Evolutionary conservation across 2,329 filamentous ascomycete species (phyloP), one percentile per base, ranked within the genome.

Genomic region (Curvularia eragrostidis): DNA sequence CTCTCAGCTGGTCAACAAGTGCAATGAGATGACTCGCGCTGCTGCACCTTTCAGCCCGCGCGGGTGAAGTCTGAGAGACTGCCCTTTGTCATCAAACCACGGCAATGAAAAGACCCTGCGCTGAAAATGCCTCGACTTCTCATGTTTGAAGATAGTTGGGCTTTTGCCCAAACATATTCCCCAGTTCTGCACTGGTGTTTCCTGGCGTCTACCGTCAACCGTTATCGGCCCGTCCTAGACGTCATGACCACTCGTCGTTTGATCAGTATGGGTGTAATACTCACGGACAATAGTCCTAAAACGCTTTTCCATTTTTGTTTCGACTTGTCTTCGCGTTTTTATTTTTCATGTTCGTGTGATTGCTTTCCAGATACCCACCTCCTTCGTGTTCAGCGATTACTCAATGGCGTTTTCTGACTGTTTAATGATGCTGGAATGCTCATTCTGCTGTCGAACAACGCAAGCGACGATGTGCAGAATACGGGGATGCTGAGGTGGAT

Each of bases 1-100:
- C 57, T 79, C 82, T 13, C 72, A 75, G 6, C 71, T 85, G 76
- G 65, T 72, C 48, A 70, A 61, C 49, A 69, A 67, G 47, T 72
- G 73, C 54, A 73, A 70, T 50, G 73, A 77, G 34, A 65, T 75
- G 58, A 65, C 66, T 9, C 70, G 71, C 43, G 66, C 67, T 34
- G 65, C 65, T 8, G 50, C 48, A 47, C 55, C 62, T 19, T 69
- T 62, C 49, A 59, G 56, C 18, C 39, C 55, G 24, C 62, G 63
- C 49, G 58, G 47, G 21, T 66, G 59, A 65, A 36, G 54, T 26
- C 7, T 26, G 18, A n/a, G 18, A 21, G 23, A 41, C 15, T 28
- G 28, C 18, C 28, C 6, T 30, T 49, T n/a, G 9, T 23, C 36
- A 39, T 8, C 15, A n/a, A 28, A 18, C 44, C 9, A 12, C 19